Base-by-base conservation (phyloP, 2,329 filamentous ascomycete genomes). In the Pseudogymnoascus sp. region DNA sequence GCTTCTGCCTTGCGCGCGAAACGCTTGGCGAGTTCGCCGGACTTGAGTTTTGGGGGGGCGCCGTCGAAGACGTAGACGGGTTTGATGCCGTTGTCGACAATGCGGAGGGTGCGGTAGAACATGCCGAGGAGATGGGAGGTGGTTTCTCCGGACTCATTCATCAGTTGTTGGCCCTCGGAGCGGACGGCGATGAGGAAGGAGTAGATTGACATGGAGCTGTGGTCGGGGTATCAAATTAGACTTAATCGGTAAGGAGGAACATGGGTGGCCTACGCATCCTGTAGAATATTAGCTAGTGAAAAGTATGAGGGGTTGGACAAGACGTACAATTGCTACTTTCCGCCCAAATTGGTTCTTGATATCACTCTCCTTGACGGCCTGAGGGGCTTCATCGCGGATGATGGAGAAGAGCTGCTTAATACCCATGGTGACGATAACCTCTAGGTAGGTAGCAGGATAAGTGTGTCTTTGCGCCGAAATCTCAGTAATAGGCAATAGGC, bases 271-370 rank as follows among this genome's bases (percentile, higher is more conserved):
- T 78, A 84, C 80, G 82, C 82, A 79, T 86, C 83, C 82, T 86
- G 63, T n/a, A 63, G 41, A 54, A 16, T 22, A 57, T 72, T 50
- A 67, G 64, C 62, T 25, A 60, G 57, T 62, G 35, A 30, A 58
- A 14, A 11, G 30, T 25, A 22, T 38, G 28, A 60, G 16, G 12
- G n/a, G 30, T 18, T 9, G 28, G 39, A 36, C 12, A 2, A 35
- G 33, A 80, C 90, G 73, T 80, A 96, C 92, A 76, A 97, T 97
- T 59, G 93, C 93, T 64, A 99, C 93, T 78, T 99, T 99, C 74
- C 94, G 90, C 66, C 94, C 94, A 73, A 99, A 99, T 67, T 99
- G 94, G 69, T 93, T 93, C 79, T 99, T 99, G 81, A 99, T 99
- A 73, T 99, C 94, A 63, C 94, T 91, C 72, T 92, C 88, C 76